phyloP scores from a whole-genome alignment of 1,284 basidiomycete species.

The Vanrija humicola region DNA sequence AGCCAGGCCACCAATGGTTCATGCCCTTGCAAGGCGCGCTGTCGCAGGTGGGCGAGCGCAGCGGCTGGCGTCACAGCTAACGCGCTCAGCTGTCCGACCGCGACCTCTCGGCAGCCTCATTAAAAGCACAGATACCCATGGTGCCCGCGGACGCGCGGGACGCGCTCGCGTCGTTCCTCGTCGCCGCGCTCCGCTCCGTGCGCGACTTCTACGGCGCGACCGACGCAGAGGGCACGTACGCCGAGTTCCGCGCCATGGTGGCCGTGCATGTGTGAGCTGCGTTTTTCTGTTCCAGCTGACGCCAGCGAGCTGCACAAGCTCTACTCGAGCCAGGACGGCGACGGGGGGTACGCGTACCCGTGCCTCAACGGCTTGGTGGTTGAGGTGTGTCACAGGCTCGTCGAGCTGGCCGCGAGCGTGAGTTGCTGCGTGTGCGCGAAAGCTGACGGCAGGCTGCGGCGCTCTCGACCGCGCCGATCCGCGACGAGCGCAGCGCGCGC shows the following conservation, averaged over 20 bases:
- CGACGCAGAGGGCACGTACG: conserved; percentile 14
- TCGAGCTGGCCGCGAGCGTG: conserved; percentile 12
- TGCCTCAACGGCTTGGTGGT: conserved; percentile 34
- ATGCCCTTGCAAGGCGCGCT: conserved; percentile 23
- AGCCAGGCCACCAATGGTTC: conserved; percentile 27
- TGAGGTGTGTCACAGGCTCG: conserved; percentile 4
- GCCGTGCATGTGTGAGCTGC: conserved; percentile 23
- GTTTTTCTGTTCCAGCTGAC: not conserved
- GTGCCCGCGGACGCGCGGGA: conserved; percentile 10
- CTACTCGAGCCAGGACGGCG: conserved; percentile 20
- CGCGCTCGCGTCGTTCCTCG: conserved; percentile 20
- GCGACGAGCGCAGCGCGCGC: conserved; percentile 28
- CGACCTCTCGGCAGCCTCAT: not conserved
- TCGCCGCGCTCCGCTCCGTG: conserved; percentile 27
- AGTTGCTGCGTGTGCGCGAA: not conserved
- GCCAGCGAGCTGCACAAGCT: conserved; percentile 35
- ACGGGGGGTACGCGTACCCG: conserved; percentile 25
- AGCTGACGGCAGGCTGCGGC: conserved; percentile 22
- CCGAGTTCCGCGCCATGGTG: conserved; percentile 22
- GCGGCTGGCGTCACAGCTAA: not conserved
- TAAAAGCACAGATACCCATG: not conserved
- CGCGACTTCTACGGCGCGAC: conserved; percentile 1
- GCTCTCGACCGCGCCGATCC: conserved; percentile 25
- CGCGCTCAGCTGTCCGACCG: not conserved
- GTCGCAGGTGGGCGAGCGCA: conserved; percentile 6